phyloP scores from a whole-genome alignment of 1,139 yeast species.

The Pneumocystis oryctolagi region DNA sequence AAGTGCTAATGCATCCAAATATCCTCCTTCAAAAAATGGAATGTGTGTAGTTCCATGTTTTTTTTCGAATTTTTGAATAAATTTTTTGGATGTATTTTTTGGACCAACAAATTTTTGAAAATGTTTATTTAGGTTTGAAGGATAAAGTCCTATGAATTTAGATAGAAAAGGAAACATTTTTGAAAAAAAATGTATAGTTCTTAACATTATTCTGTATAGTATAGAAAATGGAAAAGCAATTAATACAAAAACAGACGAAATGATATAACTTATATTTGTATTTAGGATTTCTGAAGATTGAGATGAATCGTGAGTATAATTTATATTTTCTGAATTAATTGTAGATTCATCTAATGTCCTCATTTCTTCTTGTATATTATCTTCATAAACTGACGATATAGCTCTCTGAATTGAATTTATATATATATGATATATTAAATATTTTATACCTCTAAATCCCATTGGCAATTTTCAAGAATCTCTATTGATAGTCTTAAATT shows the following conservation, averaged over 20 bases:
- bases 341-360: neutral
- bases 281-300: neutral
- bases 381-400: neutral
- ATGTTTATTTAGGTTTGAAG: constrained; percentile 21
- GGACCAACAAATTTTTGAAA: constrained; percentile 22
- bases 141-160: constrained; percentile 25
- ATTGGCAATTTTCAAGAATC: neutral
- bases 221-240: constrained; percentile 23
- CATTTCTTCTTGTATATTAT: neutral
- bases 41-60: constrained; percentile 19
- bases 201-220: constrained; percentile 22
- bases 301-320: neutral
- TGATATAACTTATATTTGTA: neutral
- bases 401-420: neutral
- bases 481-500: neutral
- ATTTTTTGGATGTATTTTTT: constrained; percentile 28
- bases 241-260: constrained; percentile 13
- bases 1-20: constrained; percentile 54
- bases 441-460: neutral
- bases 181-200: constrained; percentile 22
- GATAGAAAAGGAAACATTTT: constrained; percentile 26
- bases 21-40: constrained; percentile 45
- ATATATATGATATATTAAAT: neutral
- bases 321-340: neutral
- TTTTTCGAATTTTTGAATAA: constrained; percentile 29